phyloP scores from a whole-genome alignment of 768 basidiomycete species.

The Suillus lakei region DNA sequence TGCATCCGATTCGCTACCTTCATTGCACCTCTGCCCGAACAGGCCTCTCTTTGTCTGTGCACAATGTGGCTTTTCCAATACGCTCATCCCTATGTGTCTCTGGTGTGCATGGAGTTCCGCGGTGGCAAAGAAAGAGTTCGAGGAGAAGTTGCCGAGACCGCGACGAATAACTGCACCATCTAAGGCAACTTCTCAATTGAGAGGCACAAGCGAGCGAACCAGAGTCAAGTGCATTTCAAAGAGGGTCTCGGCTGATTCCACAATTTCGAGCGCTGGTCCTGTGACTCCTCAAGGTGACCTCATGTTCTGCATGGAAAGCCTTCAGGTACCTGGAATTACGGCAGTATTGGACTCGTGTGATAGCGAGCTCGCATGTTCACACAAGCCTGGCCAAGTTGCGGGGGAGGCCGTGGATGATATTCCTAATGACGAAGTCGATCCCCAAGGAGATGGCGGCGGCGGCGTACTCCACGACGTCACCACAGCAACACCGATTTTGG shows the following conservation, averaged over 20 bases:
- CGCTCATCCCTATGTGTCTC: slow-evolving; percentile 53
- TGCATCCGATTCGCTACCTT: slow-evolving; percentile 52
- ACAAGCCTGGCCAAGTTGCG: neutral
- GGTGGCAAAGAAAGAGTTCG: slow-evolving; percentile 44
- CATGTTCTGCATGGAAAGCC: slow-evolving; percentile 11
- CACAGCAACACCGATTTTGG: slow-evolving; percentile 34
- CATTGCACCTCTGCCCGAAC: slow-evolving; percentile 44
- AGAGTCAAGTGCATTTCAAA: slow-evolving; percentile 12
- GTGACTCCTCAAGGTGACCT: slow-evolving; percentile 27
- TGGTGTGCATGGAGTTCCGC: slow-evolving; percentile 56
- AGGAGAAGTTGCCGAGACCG: slow-evolving; percentile 42
- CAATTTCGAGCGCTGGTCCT: slow-evolving; percentile 22
- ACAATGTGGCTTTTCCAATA: slow-evolving; percentile 51
- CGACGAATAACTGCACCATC: slow-evolving; percentile 36
- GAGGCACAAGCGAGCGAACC: slow-evolving; percentile 19
- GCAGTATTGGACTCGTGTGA: slow-evolving; percentile 27
- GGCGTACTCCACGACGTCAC: slow-evolving; percentile 25
- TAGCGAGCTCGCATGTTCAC: slow-evolving; percentile 18
- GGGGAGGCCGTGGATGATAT: neutral
- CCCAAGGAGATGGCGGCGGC: slow-evolving; percentile 20
- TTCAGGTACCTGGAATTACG: slow-evolving; percentile 33
- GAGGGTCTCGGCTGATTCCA: slow-evolving; percentile 28
- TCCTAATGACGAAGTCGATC: slow-evolving; percentile 1
- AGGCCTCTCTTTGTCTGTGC: slow-evolving; percentile 52
- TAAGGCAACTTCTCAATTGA: slow-evolving; percentile 17